phyloP scores from a whole-genome alignment of 2,329 filamentous ascomycete genomes.

The Arthrocladium fulminans region DNA sequence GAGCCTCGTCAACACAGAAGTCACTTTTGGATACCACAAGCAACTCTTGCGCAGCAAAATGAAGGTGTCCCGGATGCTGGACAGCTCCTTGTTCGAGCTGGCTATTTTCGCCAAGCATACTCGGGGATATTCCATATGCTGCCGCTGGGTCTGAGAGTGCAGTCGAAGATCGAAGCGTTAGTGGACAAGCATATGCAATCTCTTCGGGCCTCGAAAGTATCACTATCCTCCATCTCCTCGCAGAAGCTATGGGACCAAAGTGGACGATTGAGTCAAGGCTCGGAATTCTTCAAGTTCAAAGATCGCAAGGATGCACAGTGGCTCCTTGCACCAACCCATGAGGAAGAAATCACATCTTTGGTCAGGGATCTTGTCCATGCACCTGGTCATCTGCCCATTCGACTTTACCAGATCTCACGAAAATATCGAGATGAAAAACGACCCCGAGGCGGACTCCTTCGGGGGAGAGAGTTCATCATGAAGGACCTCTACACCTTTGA shows the following conservation, averaged over 20 bases:
- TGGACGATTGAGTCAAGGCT: slow-evolving; percentile 65
- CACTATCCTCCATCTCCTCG: slow-evolving; percentile 76
- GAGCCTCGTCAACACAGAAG: slow-evolving; percentile 13
- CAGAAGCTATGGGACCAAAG: slow-evolving; percentile 75
- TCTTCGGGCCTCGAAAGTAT: slow-evolving; percentile 66
- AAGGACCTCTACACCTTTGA: slow-evolving; percentile 98
- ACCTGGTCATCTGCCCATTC: slow-evolving; percentile 75
- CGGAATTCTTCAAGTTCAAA: slow-evolving; percentile 63
- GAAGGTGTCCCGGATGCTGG: slow-evolving; percentile 17
- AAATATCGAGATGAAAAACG: slow-evolving; percentile 93
- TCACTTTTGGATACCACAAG: slow-evolving; percentile 19
- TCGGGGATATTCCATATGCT: slow-evolving; percentile 88
- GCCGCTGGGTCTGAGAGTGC: slow-evolving; percentile 75
- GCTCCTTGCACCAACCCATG: slow-evolving; percentile 83
- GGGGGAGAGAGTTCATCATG: slow-evolving; percentile 90
- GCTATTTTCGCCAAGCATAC: slow-evolving; percentile 71
- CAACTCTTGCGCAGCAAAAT: slow-evolving; percentile 11
- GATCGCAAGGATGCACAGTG: slow-evolving; percentile 69
- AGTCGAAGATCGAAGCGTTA: slow-evolving; percentile 74
- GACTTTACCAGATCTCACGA: slow-evolving; percentile 84
- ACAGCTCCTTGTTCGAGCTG: slow-evolving; percentile 42
- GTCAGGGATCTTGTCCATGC: slow-evolving; percentile 66
- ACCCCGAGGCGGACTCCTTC: slow-evolving; percentile 76
- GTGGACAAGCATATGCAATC: slow-evolving; percentile 83
- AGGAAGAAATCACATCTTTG: slow-evolving; percentile 86